These are phyloP conservation scores for Xylaria venustula DNA, from an alignment of 495 filamentous ascomycete species.

Conservation along the genomic window DNA sequence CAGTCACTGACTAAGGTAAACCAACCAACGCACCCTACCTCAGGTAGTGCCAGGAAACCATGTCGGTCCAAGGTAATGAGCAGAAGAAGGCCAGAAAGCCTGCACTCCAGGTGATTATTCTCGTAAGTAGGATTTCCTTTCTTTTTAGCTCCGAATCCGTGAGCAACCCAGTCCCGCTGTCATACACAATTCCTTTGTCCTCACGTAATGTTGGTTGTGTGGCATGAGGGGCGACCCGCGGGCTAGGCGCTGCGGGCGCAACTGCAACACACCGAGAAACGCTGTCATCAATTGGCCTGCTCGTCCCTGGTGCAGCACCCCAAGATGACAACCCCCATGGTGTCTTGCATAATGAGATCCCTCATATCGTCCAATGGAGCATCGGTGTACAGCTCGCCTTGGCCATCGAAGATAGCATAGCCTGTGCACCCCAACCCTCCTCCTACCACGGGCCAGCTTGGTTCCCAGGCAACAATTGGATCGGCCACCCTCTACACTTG, in stretches of 20 bases:
- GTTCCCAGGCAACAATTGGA: neutral
- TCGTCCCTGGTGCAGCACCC: neutral
- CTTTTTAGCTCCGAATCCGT: constrained; percentile 3
- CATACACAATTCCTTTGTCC: neutral
- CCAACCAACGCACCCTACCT: no score
- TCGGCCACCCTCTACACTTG: neutral
- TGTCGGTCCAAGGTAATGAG: neutral
- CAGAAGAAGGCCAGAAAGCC: constrained; percentile 31
- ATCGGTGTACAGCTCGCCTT: neutral
- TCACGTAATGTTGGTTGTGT: neutral
- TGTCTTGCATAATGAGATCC: neutral
- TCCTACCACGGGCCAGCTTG: neutral
- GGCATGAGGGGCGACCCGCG: neutral
- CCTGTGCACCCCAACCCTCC: neutral
- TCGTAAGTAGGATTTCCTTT: constrained; percentile 56
- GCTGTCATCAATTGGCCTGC: constrained; percentile 1
- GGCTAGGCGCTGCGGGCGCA: neutral
- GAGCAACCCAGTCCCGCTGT: neutral
- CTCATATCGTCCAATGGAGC: neutral
- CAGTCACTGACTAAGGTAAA: no score
- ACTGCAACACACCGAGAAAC: constrained; percentile 12
- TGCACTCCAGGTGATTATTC: constrained; percentile 74
- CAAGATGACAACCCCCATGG: neutral
- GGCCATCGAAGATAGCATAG: constrained; percentile 1
- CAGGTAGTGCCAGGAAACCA: neutral